Percentiles rank a stretch among this genome's conserved stretches.
Conservation (phyloP, 805 yeast species). For the Saccharomycopsis microspora region DNA sequence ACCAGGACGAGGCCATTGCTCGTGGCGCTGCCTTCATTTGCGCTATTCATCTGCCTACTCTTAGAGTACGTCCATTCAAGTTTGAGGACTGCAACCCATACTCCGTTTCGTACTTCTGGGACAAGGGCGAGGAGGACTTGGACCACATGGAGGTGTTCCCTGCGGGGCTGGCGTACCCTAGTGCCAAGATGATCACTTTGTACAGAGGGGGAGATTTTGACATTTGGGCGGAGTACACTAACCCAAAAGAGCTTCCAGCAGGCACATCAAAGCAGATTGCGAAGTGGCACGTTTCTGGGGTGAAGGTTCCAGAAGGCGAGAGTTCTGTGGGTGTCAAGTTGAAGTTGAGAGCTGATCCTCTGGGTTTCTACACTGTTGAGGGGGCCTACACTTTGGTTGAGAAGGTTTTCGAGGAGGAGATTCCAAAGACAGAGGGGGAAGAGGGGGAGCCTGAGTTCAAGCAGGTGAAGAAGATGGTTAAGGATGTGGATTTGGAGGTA, state of each 20-base stretch:
- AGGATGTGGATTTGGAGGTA: conserved; percentile 70
- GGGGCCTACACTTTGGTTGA: conserved; percentile 93
- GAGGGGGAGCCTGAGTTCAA: conserved; percentile 69
- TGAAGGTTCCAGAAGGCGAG: conserved; percentile 68
- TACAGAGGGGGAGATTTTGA: conserved; percentile 85
- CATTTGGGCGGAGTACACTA: conserved; percentile 77
- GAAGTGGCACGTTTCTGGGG: conserved; percentile 81
- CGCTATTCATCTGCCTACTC: conserved; percentile 97
- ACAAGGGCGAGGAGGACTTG: conserved; percentile 80
- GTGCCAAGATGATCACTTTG: conserved; percentile 89
- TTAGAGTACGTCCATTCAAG: conserved; percentile 97
- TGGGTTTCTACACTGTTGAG: conserved; percentile 90
- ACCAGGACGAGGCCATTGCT: conserved; percentile 98
- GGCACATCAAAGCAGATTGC: conserved; percentile 60
- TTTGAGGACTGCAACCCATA: conserved; percentile 89
- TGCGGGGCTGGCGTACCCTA: conserved; percentile 83
- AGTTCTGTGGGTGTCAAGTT: conserved; percentile 74
- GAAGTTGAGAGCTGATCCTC: conserved; percentile 94
- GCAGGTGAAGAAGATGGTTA: conserved; percentile 87
- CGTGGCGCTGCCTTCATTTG: conserved; percentile 98
- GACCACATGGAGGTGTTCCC: conserved; percentile 96
- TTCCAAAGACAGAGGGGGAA: conserved; percentile 19
- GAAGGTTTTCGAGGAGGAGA: conserved; percentile 67
- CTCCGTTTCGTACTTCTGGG: conserved; percentile 95
- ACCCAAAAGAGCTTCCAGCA: conserved; percentile 58